Conservation (phyloP, 805 yeast species). For the Clavispora asparagi region DNA sequence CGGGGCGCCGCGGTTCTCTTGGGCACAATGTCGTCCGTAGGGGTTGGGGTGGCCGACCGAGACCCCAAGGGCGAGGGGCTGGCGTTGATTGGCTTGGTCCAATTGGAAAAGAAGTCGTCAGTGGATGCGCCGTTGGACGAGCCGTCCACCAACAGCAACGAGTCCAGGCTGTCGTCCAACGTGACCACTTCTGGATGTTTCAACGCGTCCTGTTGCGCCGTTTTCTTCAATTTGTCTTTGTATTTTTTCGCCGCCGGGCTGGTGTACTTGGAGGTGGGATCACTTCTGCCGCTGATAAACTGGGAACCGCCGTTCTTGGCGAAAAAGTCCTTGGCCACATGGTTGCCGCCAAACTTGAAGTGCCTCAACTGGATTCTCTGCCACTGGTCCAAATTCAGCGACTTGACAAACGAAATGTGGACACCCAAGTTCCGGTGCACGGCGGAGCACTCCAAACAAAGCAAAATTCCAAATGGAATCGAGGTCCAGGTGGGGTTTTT, state of each 20-base stretch:
- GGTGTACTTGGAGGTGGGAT: conserved; percentile 75
- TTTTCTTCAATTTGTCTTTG: conserved; percentile 70
- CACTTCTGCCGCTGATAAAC: conserved; percentile 48
- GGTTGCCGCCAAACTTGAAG: conserved; percentile 93
- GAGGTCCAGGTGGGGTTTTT: conserved; percentile 99
- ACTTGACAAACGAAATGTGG: conserved; percentile 91
- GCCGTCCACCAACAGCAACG: conserved; percentile 24
- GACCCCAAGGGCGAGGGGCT: conserved; percentile 50
- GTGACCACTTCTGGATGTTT: conserved; percentile 72
- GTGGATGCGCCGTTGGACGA: conserved; percentile 40
- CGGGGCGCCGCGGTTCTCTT: conserved; percentile 15
- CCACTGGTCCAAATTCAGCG: conserved; percentile 93
- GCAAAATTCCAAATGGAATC: conserved; percentile 87
- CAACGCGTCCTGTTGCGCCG: conserved; percentile 59
- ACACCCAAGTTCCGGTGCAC: conserved; percentile 95
- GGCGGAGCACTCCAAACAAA: conserved; percentile 93
- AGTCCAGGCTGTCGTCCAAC: conserved; percentile 82
- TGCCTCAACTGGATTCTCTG: conserved; percentile 81
- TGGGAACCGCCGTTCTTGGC: conserved; percentile 81
- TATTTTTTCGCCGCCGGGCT: conserved; percentile 76
- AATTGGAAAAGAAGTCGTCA: conserved; percentile 87
- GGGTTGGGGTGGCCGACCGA: conserved; percentile 39
- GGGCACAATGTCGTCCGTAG: conserved; percentile 25
- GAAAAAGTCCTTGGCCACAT: conserved; percentile 76
- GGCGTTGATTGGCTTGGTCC: conserved; percentile 73